Evolutionary conservation across 2,329 filamentous ascomycete genomes (phyloP).

Genomic region (Talaromyces verruculosus): DNA sequence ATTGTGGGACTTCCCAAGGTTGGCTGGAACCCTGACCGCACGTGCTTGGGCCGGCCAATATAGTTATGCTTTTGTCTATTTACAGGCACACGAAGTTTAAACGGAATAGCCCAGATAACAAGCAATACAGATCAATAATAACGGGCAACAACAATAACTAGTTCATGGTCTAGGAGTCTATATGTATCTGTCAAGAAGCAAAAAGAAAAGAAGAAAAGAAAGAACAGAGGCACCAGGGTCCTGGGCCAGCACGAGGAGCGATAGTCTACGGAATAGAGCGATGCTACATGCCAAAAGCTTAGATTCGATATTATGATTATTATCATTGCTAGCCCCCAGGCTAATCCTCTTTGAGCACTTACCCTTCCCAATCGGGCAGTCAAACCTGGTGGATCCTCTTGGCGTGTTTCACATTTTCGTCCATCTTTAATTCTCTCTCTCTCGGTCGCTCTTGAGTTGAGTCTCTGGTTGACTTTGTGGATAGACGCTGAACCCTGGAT

Average conservation of each 20-base stretch:
- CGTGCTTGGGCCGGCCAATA: neutral
- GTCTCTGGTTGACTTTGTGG: neutral
- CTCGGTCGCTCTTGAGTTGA: neutral
- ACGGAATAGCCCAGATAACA: neutral
- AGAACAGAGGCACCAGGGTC: neutral
- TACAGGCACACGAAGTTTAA: neutral
- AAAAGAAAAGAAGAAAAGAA: neutral
- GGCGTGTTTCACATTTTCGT: conserved; percentile 7
- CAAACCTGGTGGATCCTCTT: neutral
- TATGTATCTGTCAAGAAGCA: neutral
- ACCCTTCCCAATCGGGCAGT: neutral
- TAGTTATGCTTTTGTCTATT: neutral
- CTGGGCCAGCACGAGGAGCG: neutral
- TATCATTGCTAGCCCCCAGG: neutral
- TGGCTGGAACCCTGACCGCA: neutral
- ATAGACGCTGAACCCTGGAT: neutral
- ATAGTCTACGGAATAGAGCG: neutral
- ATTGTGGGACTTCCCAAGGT: neutral
- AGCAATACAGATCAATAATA: neutral
- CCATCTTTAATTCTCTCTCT: neutral
- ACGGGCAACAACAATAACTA: neutral
- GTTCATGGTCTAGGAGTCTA: neutral
- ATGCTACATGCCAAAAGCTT: neutral
- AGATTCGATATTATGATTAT: neutral
- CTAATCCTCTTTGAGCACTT: conserved; percentile 4